Conservation (phyloP, 1,284 basidiomycete genomes). For the Tilletiaria anomala region DNA sequence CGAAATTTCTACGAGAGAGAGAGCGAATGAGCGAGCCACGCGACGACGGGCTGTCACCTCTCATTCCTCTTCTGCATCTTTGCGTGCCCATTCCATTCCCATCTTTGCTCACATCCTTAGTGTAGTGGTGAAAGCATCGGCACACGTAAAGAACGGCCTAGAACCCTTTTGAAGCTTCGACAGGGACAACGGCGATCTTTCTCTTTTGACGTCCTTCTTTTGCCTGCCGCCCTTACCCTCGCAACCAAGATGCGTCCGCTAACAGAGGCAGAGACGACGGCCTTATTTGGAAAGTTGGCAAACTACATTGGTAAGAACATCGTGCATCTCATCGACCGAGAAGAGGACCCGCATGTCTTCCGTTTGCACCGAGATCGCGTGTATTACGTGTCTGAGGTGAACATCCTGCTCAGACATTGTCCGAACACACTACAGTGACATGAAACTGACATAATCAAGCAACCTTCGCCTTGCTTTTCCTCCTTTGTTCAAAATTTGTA, state of each 20-base stretch:
- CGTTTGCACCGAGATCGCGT: conserved; percentile 39
- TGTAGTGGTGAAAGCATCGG: too few relatives aligned
- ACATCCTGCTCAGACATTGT: background rate
- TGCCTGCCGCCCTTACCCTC: background rate
- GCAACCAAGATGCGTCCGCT: conserved; percentile 32
- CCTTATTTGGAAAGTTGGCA: conserved; percentile 74
- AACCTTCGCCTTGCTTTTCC: conserved; percentile 57
- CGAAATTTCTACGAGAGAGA: too few relatives aligned
- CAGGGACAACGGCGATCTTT: too few relatives aligned
- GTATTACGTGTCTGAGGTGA: conserved; percentile 31
- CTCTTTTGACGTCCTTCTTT: too few relatives aligned
- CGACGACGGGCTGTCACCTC: too few relatives aligned
- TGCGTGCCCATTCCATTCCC: too few relatives aligned
- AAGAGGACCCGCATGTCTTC: conserved; percentile 37
- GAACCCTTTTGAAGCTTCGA: too few relatives aligned
- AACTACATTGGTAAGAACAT: conserved; percentile 87
- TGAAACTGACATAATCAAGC: background rate
- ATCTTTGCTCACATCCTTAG: too few relatives aligned
- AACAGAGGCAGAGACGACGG: conserved; percentile 41
- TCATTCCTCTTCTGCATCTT: too few relatives aligned
- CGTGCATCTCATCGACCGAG: conserved; percentile 46
- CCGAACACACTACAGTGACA: background rate
- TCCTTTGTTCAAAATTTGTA: too few relatives aligned
- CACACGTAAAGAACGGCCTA: too few relatives aligned
- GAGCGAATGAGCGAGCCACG: too few relatives aligned